These are phyloP conservation scores for Arabis alpina DNA, from an alignment of 345 rosid genomes.

Conservation along the genomic window DNA sequence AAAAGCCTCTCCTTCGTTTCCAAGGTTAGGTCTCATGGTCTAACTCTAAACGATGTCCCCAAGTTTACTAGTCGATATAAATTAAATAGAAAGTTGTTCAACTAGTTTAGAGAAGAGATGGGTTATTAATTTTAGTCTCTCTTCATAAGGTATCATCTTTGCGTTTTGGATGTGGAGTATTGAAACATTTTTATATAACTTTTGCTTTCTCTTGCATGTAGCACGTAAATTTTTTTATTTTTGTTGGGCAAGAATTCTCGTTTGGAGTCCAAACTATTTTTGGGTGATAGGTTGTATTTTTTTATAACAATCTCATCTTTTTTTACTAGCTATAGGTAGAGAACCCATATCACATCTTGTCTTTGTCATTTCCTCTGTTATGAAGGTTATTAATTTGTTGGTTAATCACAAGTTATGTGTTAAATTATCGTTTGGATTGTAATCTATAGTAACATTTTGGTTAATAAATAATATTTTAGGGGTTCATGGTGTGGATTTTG, in stretches of 20 bases:
- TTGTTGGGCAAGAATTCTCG: not conserved
- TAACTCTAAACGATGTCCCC: not conserved
- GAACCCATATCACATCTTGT: too few species aligned
- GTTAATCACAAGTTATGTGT: not conserved
- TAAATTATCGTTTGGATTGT: not conserved
- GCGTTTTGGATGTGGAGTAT: slow-evolving; percentile 3
- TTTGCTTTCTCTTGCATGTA: slow-evolving; percentile 21
- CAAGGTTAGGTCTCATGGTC: slow-evolving; percentile 34
- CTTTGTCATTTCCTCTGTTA: too few species aligned
- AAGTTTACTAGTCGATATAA: not conserved
- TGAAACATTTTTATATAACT: not conserved
- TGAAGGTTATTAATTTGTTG: too few species aligned
- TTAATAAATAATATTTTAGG: slow-evolving; percentile 47
- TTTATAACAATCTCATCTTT: too few species aligned
- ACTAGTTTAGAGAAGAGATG: slow-evolving; percentile 16
- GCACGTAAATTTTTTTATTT: not conserved
- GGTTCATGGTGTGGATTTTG: slow-evolving; percentile 63
- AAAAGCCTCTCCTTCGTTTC: slow-evolving; percentile 60
- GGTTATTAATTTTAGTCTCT: not conserved
- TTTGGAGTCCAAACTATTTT: not conserved
- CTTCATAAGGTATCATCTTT: slow-evolving; percentile 19
- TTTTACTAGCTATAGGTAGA: not conserved
- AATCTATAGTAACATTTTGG: not conserved
- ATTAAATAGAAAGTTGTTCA: not conserved
- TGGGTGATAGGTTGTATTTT: too few species aligned